phyloP scores from a whole-genome alignment of 331 rosid genomes.

The Stylosanthes scabra region DNA sequence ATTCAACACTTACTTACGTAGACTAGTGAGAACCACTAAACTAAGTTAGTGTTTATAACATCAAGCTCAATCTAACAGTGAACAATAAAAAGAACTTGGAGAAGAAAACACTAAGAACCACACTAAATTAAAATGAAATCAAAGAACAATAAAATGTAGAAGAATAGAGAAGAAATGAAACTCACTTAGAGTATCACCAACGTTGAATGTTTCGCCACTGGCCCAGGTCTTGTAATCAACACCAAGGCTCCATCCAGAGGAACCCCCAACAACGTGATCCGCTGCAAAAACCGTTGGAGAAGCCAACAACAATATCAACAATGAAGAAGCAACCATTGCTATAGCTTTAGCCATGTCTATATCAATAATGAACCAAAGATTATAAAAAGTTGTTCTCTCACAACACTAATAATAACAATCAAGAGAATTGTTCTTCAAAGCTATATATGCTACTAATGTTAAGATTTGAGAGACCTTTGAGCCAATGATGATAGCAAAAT shows the following conservation, averaged over 20 bases:
- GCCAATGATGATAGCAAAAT: conserved; percentile 34
- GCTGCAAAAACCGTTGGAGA: conserved; percentile 53
- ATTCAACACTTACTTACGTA: no score
- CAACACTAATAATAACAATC: neutral
- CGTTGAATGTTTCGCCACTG: conserved; percentile 49
- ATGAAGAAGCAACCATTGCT: conserved; percentile 44
- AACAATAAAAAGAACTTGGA: no score
- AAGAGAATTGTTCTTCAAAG: neutral
- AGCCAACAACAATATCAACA: conserved; percentile 50
- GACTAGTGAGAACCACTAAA: no score
- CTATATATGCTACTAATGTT: neutral
- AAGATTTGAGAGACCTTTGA: neutral
- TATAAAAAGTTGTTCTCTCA: neutral
- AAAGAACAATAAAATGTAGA: neutral
- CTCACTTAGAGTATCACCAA: conserved; percentile 67
- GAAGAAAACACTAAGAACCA: no score
- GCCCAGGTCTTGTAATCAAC: conserved; percentile 50
- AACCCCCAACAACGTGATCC: conserved; percentile 57
- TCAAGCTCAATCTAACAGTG: no score
- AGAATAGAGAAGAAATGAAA: neutral
- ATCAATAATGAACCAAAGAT: no score
- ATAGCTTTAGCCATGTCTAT: conserved; percentile 44
- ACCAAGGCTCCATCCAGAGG: conserved; percentile 39
- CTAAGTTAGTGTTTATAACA: no score
- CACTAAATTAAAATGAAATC: no score